These are phyloP conservation scores for Dothideomycetes sp. DNA, from an alignment of 2,329 filamentous ascomycete species.

Conservation along the genomic window DNA sequence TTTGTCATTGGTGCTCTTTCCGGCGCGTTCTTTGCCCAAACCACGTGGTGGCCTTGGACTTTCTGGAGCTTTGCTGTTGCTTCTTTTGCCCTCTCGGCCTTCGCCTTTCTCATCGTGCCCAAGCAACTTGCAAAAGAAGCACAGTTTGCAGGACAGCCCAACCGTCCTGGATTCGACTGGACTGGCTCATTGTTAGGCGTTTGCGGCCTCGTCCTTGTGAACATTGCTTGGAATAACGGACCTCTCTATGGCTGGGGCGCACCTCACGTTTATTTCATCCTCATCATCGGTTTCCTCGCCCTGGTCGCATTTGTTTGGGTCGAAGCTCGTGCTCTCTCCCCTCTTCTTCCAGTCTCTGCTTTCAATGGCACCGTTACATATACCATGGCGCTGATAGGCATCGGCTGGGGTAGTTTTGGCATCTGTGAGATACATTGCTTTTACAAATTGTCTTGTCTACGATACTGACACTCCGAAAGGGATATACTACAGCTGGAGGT, in stretches of 20 bases:
- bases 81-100: constrained; percentile 24
- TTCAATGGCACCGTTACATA: constrained; percentile 19
- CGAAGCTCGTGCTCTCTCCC: constrained; percentile 18
- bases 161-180: constrained; percentile 26
- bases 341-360: constrained; percentile 18
- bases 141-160: constrained; percentile 15
- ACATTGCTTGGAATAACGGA: constrained; percentile 58
- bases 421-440: constrained; percentile 3
- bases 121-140: constrained; percentile 11
- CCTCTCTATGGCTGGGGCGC: constrained; percentile 47
- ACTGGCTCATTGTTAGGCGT: constrained; percentile 40
- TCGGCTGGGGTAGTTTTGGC: constrained; percentile 62
- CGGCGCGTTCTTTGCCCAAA: constrained; percentile 22
- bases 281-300: constrained; percentile 47
- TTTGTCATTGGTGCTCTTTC: constrained; percentile 24
- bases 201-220: constrained; percentile 48
- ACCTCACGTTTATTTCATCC: constrained; percentile 43
- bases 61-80: constrained; percentile 35
- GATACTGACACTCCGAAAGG: constrained; percentile 19
- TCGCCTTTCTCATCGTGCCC: constrained; percentile 31
- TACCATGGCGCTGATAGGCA: constrained; percentile 44
- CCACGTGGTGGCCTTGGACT: constrained; percentile 23
- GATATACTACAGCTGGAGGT: constrained; percentile 26
- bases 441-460: too few relatives aligned
- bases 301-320: constrained; percentile 42